phyloP scores from a whole-genome alignment of 2,329 filamentous ascomycete genomes.

The Neophaeococcomyces aloes region DNA sequence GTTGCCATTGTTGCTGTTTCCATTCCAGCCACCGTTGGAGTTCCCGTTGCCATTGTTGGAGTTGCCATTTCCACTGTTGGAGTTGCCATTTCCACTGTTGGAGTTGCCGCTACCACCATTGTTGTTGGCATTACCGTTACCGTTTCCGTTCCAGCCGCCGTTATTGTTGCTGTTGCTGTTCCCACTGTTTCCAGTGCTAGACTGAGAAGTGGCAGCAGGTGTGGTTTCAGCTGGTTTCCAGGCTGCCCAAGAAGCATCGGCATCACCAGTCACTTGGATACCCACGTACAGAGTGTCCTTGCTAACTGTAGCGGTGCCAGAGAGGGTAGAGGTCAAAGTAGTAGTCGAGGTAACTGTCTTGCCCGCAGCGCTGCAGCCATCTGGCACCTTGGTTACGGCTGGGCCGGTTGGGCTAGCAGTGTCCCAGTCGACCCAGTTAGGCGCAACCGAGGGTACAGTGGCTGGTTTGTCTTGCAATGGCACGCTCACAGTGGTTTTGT shows the following conservation, averaged over 20 bases:
- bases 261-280: neutral
- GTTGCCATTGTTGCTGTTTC: constrained; percentile 11
- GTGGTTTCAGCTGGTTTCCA: too few species aligned
- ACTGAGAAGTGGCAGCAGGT: too few species aligned
- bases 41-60: neutral
- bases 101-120: neutral
- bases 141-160: too few species aligned
- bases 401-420: neutral
- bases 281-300: constrained; percentile 3
- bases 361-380: neutral
- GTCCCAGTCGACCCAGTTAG: constrained; percentile 2
- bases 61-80: neutral
- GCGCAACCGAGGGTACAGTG: neutral
- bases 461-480: neutral
- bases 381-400: neutral
- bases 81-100: neutral
- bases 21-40: neutral
- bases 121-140: neutral
- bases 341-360: constrained; percentile 3
- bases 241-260: neutral
- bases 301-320: constrained; percentile 3
- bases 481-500: neutral
- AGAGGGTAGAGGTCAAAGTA: neutral
- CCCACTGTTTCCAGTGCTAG: too few species aligned
- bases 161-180: too few species aligned